Base-by-base conservation (phyloP, 345 rosid genomes). In the Lumnitzera littorea region DNA sequence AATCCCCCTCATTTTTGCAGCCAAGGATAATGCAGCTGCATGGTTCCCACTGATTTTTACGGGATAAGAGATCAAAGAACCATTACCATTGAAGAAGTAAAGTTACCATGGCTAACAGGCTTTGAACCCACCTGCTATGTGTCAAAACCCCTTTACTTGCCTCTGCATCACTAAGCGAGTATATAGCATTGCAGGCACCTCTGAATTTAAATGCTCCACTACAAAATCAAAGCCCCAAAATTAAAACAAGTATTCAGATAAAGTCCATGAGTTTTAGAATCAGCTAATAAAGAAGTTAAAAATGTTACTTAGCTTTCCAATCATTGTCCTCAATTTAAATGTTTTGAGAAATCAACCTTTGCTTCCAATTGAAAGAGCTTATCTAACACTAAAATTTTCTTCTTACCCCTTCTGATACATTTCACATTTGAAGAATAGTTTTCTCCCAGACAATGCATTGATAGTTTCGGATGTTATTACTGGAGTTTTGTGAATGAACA, bases 121-220 rank as follows among this genome's bases (percentile, higher is more conserved):
- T 1, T 0, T 48, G 29, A 60, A 49, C 46, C 69, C 74, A 88
- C 95, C 98, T 91, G 98, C 95, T 89, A 60, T 89, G 98, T 11
- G 96, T 89, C 24, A 85, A 89, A 58, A 91, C 92, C 2, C 98
- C 96, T 82, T 82, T 89, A 20, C 85, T 78, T 27, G 91, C 91
- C 71, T 82, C 77, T 60, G 79, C 76, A 46, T 74, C 65, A 60
- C 72, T 77, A 53, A 91, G 96, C 3, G 95, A 89, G 66, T 66
- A 67, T 56, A 91, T 63, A 25, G 95, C 96, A 84, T 91, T 89
- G 72, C 92, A 87, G 46, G 95, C 98, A 29, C 96, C 98, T 79
- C 98, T 82, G 70, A 85, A 89, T 64, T 91, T 89, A 76, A 89
- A 91, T 23, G 98, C 96, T 67, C 98, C 98, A 15, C 98, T 88